These are phyloP conservation scores for Hyaloperonospora arabidopsidis DNA, from an alignment of 352 stramenopile species.

Conservation along the genomic window DNA sequence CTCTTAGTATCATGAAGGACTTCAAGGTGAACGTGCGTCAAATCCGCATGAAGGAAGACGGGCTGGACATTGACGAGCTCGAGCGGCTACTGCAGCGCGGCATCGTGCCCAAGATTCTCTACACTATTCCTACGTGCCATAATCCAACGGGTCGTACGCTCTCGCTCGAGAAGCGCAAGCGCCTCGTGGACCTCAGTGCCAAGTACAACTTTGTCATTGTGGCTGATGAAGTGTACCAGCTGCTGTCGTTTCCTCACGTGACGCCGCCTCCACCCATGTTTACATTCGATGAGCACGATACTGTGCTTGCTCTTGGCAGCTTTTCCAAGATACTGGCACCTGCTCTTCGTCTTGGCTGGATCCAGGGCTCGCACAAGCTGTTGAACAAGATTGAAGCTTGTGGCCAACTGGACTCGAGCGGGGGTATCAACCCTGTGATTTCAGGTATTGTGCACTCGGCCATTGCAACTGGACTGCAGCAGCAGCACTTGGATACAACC, in stretches of 20 bases:
- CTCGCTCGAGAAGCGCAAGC: constrained; percentile 73
- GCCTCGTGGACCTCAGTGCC: constrained; percentile 82
- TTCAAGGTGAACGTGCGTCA: constrained; percentile 87
- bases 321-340: constrained; percentile 95
- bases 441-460: constrained; percentile 79
- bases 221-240: constrained; percentile 93
- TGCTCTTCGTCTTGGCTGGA: constrained; percentile 86
- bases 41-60: constrained; percentile 87
- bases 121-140: constrained; percentile 91
- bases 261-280: constrained; percentile 79
- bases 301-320: constrained; percentile 84
- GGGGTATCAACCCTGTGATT: constrained; percentile 90
- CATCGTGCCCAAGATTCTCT: constrained; percentile 87
- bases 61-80: constrained; percentile 78
- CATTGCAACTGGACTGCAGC: constrained; percentile 59
- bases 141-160: constrained; percentile 91
- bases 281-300: constrained; percentile 74
- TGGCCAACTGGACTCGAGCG: constrained; percentile 88
- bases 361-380: constrained; percentile 64
- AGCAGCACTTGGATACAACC: constrained; percentile 69
- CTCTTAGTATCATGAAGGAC: constrained; percentile 90
- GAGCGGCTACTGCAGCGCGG: constrained; percentile 70
- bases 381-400: constrained; percentile 68
- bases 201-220: constrained; percentile 88
- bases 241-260: constrained; percentile 88